Evolutionary conservation across 108 stramenopile genomes (phyloP).

Genomic region (Nitzschia sp.): DNA sequence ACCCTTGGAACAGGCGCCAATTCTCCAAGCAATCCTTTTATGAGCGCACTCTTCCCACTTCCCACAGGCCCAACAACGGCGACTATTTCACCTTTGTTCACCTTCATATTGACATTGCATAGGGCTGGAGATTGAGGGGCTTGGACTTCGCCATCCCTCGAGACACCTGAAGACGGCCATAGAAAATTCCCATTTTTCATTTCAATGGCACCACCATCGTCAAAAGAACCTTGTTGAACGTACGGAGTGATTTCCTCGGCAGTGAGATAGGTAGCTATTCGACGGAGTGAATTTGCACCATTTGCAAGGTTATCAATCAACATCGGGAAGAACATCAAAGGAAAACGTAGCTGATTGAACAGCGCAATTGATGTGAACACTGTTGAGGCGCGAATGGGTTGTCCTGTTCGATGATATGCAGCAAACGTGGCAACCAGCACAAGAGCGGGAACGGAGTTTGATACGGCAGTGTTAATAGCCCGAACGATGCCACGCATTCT

Average conservation of each 20-base stretch:
- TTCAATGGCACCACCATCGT: constrained; percentile 60
- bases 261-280: constrained; percentile 64
- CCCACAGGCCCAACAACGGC: constrained; percentile 88
- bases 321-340: constrained; percentile 87
- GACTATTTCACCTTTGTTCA: constrained; percentile 71
- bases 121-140: constrained; percentile 50
- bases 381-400: constrained; percentile 69
- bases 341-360: constrained; percentile 91
- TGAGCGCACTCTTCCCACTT: constrained; percentile 83
- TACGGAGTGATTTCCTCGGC: constrained; percentile 67
- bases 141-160: constrained; percentile 28
- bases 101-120: constrained; percentile 53
- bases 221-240: constrained; percentile 39
- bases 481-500: constrained; percentile 54
- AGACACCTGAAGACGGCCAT: constrained; percentile 44
- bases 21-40: constrained; percentile 85
- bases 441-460: constrained; percentile 67
- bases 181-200: constrained; percentile 73
- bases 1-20: constrained; percentile 60
- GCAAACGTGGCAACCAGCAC: constrained; percentile 72
- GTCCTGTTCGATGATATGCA: constrained; percentile 60
- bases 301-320: constrained; percentile 73
- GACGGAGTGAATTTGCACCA: constrained; percentile 62
- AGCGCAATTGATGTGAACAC: constrained; percentile 91
- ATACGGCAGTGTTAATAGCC: constrained; percentile 68